Evolutionary conservation across 495 filamentous ascomycete species (phyloP).

Genomic region (Aspergillus avenaceus): DNA sequence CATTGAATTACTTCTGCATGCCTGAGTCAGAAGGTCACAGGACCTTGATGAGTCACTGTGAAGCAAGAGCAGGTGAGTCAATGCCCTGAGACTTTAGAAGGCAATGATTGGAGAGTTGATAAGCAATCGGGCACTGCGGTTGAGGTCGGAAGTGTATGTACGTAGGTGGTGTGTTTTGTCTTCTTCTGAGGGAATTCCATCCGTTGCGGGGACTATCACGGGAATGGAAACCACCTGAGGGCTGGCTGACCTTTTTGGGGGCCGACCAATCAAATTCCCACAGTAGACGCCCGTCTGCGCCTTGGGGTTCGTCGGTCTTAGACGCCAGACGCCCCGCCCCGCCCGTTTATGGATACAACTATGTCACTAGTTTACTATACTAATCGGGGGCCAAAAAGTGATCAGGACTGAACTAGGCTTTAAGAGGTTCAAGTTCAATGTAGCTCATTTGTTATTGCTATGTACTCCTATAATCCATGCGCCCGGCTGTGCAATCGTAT

Average conservation of each 20-base stretch:
- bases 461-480: constrained; percentile 12
- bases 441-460: constrained; percentile 6
- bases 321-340: neutral
- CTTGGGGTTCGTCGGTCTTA: neutral
- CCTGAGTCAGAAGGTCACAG: constrained; percentile 3
- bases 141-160: no score
- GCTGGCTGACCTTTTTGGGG: neutral
- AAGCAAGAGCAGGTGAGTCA: neutral
- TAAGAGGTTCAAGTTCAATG: neutral
- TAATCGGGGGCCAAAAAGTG: neutral
- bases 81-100: no score
- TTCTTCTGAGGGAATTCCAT: no score
- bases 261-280: neutral
- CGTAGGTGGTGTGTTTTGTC: no score
- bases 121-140: no score
- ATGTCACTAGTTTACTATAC: neutral
- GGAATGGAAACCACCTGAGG: no score
- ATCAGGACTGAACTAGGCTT: no score
- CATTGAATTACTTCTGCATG: neutral
- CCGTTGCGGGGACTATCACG: no score
- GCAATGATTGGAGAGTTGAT: no score
- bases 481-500: constrained; percentile 13
- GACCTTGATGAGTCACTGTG: neutral
- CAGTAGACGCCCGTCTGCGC: constrained; percentile 2
- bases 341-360: no score